A percentile compares a stretch with the other conserved stretches of the same genome.
These are phyloP conservation scores for Potentilla sterilis DNA, from an alignment of 306 rosid genomes.

Conservation along the genomic window DNA sequence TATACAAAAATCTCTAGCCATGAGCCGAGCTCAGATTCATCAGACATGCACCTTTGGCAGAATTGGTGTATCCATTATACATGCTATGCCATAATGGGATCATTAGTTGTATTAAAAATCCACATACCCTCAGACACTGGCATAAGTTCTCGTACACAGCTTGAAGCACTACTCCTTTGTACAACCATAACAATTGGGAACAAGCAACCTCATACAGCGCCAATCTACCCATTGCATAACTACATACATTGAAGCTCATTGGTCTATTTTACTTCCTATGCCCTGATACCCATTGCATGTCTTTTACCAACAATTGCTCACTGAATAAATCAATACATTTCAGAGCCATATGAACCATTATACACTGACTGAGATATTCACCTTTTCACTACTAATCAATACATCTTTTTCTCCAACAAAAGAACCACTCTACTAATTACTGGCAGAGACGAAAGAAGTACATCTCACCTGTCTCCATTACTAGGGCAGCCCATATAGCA, in stretches of 20 bases:
- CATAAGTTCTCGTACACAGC: neutral
- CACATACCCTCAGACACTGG: neutral
- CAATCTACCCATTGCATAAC: neutral
- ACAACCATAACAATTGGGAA: neutral
- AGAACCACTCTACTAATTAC: neutral
- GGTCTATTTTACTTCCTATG: neutral
- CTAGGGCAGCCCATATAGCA: neutral
- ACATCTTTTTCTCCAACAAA: neutral
- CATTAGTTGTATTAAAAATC: neutral
- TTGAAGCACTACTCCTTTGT: neutral
- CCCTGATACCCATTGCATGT: neutral
- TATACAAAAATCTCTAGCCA: neutral
- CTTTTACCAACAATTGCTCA: neutral
- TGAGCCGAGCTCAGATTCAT: neutral
- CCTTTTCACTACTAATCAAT: neutral
- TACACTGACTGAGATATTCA: neutral
- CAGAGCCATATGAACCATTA: neutral
- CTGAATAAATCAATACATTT: neutral
- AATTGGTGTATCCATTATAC: neutral
- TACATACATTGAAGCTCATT: neutral
- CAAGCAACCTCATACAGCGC: neutral
- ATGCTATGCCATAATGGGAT: neutral
- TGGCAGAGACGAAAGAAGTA: neutral
- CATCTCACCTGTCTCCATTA: neutral
- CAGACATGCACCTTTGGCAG: neutral